Evolutionary conservation across 768 basidiomycete genomes (phyloP), one percentile per base, ranked within the genome.

Genomic region (Podaxis mareebaensis): DNA sequence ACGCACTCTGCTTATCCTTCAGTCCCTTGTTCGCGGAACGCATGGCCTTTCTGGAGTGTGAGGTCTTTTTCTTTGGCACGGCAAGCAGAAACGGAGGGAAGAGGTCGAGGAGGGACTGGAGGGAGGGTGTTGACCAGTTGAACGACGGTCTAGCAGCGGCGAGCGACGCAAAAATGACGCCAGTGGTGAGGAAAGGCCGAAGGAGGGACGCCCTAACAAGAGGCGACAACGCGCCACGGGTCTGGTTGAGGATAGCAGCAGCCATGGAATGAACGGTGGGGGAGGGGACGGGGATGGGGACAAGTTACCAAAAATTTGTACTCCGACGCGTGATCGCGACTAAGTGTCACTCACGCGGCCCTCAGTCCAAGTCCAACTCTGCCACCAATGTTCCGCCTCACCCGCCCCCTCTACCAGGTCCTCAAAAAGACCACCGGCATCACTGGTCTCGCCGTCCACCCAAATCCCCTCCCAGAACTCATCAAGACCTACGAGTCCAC

Each of bases 1-100:
- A 76, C 87, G 65, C 70, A 95, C 96, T 95, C 64, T 88, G 88
- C 75, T 94, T 96, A 76, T 98, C 95, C 74, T 95, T 93, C 69
- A 97, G 77, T 1, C 95, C 95, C 75, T 99, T 99, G 76, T 95
- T 95, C 15, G 95, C 91, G 66, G 87, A 88, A 46, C 96, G 84
- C 95, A 96, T 96, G n/a, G 90, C 84, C 75, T 99, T 99, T 57
- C 92, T 83, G 22, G 93, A 95, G 76, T 98, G 95, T 0, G 95
- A 95, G 11, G 88, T 84, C 77, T 96, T 96, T 74, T 90, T 91
- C 78, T 98, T 98, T 26, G 96, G 96, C 1, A 96, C 96, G 26
- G 95, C 95, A 48, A 95, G 85, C 20, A 98, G 79, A 73, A 96
- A 87, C 0, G 95, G 83, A 12, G 96, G 96, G 65, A 98, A 83